These are phyloP conservation scores for Mycosarcoma maydis DNA, from an alignment of 1,284 basidiomycete species.

Conservation along the genomic window DNA sequence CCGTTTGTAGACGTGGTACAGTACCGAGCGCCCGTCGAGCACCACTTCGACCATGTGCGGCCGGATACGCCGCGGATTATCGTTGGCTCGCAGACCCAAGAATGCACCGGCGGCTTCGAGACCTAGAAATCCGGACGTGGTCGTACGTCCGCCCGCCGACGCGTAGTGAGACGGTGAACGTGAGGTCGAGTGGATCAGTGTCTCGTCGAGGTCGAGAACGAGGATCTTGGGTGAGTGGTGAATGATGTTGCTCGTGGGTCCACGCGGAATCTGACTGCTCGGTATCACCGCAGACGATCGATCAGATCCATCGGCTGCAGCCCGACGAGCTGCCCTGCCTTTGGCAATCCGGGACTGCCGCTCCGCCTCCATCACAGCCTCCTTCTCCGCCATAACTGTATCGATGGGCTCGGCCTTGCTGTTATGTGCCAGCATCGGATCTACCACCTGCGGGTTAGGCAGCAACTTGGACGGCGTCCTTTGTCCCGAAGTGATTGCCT, in stretches of 20 bases:
- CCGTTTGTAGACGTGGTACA: conserved; percentile 98
- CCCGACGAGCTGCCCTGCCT: conserved; percentile 26
- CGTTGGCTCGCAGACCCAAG: conserved; percentile 58
- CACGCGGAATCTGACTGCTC: conserved; percentile 32
- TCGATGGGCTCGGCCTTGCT: conserved; percentile 36
- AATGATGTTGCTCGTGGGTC: conserved; percentile 48
- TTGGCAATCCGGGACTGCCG: conserved; percentile 32
- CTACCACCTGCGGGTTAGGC: conserved; percentile 56
- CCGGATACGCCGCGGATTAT: conserved; percentile 70
- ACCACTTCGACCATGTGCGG: conserved; percentile 96
- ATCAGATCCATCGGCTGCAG: conserved; percentile 4
- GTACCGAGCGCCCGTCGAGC: conserved; percentile 83
- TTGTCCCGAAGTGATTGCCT: conserved; percentile 14
- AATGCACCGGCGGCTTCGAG: conserved; percentile 54
- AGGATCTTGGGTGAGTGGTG: conserved; percentile 65
- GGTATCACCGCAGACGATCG: too few species aligned
- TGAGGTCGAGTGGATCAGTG: conserved; percentile 95
- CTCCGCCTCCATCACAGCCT: conserved; percentile 40
- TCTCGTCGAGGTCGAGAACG: conserved; percentile 92
- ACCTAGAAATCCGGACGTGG: conserved; percentile 49
- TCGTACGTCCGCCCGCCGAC: conserved; percentile 21
- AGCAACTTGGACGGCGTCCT: conserved; percentile 37
- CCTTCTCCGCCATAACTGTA: conserved; percentile 30
- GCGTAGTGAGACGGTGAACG: conserved; percentile 70
- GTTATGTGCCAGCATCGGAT: conserved; percentile 52